These are phyloP conservation scores for Xylaria scruposa DNA, from an alignment of 495 filamentous ascomycete species.

Conservation along the genomic window DNA sequence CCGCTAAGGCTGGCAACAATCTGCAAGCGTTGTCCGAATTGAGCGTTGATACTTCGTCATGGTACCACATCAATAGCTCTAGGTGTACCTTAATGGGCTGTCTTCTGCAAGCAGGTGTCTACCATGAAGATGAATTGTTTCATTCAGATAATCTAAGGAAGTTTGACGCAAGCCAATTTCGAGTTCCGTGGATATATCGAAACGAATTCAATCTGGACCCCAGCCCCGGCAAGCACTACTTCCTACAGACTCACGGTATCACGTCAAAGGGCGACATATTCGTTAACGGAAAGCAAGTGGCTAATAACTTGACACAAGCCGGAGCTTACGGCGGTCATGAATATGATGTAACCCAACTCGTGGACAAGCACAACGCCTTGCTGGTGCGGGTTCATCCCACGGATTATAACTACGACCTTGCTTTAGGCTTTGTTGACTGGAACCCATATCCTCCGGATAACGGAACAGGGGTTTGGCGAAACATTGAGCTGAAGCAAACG, in stretches of 20 bases:
- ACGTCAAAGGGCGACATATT: constrained; percentile 67
- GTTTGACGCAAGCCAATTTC: constrained; percentile 55
- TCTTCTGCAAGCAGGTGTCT: constrained; percentile 59
- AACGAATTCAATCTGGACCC: constrained; percentile 57
- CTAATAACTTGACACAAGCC: constrained; percentile 52
- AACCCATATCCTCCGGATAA: constrained; percentile 67
- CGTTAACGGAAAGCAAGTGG: constrained; percentile 63
- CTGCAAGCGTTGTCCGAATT: constrained; percentile 52
- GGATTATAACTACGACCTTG: constrained; percentile 64
- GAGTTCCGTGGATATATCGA: constrained; percentile 67
- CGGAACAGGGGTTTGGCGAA: constrained; percentile 66
- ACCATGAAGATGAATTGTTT: constrained; percentile 63
- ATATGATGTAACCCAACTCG: constrained; percentile 59
- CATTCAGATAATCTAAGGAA: constrained; percentile 61
- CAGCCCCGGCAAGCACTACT: constrained; percentile 48
- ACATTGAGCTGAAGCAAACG: constrained; percentile 64
- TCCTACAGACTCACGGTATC: constrained; percentile 64
- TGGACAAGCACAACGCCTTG: constrained; percentile 55
- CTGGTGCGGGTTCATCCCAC: constrained; percentile 63
- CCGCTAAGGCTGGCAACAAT: constrained; percentile 45
- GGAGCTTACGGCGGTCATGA: constrained; percentile 63
- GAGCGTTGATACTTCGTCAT: constrained; percentile 56
- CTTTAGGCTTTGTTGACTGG: constrained; percentile 69
- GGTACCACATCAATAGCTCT: constrained; percentile 56
- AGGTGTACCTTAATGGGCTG: constrained; percentile 65